Percentiles rank a stretch among this genome's conserved stretches.
Evolutionary conservation across 306 rosid species (phyloP).

Genomic region (Prunus mongolica): DNA sequence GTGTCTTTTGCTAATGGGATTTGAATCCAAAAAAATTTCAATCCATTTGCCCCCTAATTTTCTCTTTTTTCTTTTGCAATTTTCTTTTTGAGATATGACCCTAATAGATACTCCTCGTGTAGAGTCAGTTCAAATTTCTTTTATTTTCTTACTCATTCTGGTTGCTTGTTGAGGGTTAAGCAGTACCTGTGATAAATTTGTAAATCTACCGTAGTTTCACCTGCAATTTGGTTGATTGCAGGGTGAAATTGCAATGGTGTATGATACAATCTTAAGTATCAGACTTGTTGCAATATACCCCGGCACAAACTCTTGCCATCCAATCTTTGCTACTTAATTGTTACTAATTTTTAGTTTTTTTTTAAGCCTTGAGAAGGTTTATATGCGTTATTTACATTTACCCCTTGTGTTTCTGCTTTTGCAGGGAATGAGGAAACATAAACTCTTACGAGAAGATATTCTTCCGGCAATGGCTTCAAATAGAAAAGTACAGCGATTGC

Average conservation of each 20-base stretch:
- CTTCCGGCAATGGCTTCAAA: conserved; percentile 98
- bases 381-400: neutral
- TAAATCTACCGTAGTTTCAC: neutral
- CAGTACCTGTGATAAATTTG: neutral
- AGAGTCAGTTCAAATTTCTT: neutral
- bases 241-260: neutral
- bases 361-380: neutral
- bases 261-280: neutral
- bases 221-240: neutral
- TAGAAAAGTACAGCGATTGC: conserved; percentile 93
- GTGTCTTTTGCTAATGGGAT: neutral
- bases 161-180: neutral
- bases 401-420: conserved; percentile 9
- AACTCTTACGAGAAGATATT: conserved; percentile 85
- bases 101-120: neutral
- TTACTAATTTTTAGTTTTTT: neutral
- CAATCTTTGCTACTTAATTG: neutral
- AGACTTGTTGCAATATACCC: neutral
- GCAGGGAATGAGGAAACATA: conserved; percentile 93
- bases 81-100: neutral
- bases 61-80: neutral
- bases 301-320: neutral
- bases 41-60: neutral
- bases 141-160: neutral
- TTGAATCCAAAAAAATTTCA: neutral